A percentile compares a stretch with the other conserved stretches of the same genome.
Conservation (phyloP, 2,329 filamentous ascomycete genomes). For the Lecanicillium sp. region DNA sequence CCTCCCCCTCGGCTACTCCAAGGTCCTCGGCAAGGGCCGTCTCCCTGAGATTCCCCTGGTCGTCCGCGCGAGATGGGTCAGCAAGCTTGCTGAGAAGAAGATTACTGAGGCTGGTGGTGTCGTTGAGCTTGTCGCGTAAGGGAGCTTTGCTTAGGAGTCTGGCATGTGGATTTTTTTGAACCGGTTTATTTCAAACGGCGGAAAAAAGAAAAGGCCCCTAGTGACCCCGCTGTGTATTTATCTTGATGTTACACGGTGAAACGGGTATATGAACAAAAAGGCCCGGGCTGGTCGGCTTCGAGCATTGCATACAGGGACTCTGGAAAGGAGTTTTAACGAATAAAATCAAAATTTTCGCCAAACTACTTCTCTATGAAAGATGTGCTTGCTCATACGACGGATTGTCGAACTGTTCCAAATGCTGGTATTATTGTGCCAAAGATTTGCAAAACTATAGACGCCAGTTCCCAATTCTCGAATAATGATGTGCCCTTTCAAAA, state of each 20-base stretch:
- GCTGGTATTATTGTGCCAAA: background rate
- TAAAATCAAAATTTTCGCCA: constrained; percentile 33
- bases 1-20: constrained; percentile 93
- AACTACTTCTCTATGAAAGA: too few species aligned
- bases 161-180: constrained; percentile 27
- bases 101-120: constrained; percentile 97
- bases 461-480: background rate
- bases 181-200: constrained; percentile 18
- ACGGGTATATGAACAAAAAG: constrained; percentile 17
- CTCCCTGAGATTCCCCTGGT: constrained; percentile 89
- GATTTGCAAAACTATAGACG: background rate
- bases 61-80: constrained; percentile 92
- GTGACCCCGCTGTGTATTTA: constrained; percentile 14
- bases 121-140: constrained; percentile 84
- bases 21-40: constrained; percentile 97
- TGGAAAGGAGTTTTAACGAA: constrained; percentile 34
- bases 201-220: constrained; percentile 17
- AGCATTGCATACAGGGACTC: constrained; percentile 38
- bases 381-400: too few species aligned
- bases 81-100: constrained; percentile 95
- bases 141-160: constrained; percentile 23
- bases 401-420: constrained; percentile 10
- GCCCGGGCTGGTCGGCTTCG: constrained; percentile 33
- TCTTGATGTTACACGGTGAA: constrained; percentile 12
- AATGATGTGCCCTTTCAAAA: background rate